Evolutionary conservation across 1,284 basidiomycete species (phyloP), one percentile per base, ranked within the genome.

Genomic region (Exsudoporus floridanus): DNA sequence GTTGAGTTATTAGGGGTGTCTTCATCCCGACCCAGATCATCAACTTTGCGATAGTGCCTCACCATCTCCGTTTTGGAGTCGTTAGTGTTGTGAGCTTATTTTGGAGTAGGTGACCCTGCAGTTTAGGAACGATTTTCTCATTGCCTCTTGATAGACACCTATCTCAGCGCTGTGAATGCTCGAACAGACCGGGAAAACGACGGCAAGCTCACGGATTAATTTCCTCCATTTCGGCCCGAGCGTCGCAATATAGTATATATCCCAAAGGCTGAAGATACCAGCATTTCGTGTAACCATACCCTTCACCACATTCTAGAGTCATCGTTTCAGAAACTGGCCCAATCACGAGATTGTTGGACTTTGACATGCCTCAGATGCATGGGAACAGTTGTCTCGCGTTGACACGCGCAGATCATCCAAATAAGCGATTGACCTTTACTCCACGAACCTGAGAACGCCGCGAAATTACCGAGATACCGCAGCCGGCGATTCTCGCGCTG

Each of bases 51-150:
- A 23, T 94, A 46, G 80, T 94, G 0, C 92, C 92, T 0, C 80
- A 79, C 5, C 91, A 93, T 62, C 75, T 92, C 50, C 83, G 91
- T n/a, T 84, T 94, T 54, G 77, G 88, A 8, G 76, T 88, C 19
- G 80, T 92, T 27, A 83, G 91, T 63, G 79, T 87, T 14, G 90
- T 94, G 49, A 88, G 86, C 54, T 76, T 94, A 49, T 90, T 92
- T 73, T 94, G 91, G 92, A 94, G 88, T 90, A 63, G 47, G 84
- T 80, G n/a, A 2, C 12, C 39, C 6, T 10, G 38, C 33, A 28
- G 43, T 31, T 62, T 46, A 67, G 55, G 54, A 57, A 60, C 2
- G 60, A 47, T 18, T 43, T 30, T 46, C 41, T 52, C 23, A 58
- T 47, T 13, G 13, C 13, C n/a, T 37, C 19, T 30, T 5, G 10